Evolutionary conservation across 2,329 filamentous ascomycete genomes (phyloP).

Genomic region (Polychaeton citri): DNA sequence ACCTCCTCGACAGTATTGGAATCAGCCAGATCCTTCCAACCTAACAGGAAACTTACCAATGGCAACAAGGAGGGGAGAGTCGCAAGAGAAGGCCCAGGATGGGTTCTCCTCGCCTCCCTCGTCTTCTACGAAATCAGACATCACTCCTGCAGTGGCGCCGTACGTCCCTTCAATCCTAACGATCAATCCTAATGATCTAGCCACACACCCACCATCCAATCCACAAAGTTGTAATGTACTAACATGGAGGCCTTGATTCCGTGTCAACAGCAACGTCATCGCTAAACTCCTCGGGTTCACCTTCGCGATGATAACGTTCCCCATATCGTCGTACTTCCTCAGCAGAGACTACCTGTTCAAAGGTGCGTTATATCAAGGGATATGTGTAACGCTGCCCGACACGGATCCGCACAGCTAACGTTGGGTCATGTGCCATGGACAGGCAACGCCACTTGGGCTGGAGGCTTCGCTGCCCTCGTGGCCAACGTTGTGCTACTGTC

Average conservation of each 20-base stretch:
- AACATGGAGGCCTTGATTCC: background rate
- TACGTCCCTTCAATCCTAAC: constrained; percentile 40
- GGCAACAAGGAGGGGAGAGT: constrained; percentile 56
- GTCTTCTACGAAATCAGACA: constrained; percentile 45
- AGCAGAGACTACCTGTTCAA: constrained; percentile 64
- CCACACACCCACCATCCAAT: constrained; percentile 1
- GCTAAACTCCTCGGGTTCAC: constrained; percentile 83
- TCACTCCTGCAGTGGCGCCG: constrained; percentile 71
- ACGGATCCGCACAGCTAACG: no score
- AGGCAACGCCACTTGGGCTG: constrained; percentile 85
- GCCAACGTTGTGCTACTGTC: constrained; percentile 82
- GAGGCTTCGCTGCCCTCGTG: constrained; percentile 70
- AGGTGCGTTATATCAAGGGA: no score
- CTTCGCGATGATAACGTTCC: constrained; percentile 74
- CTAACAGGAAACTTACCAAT: no score
- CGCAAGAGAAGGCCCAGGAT: constrained; percentile 44
- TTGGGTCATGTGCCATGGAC: no score
- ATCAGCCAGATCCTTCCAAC: no score
- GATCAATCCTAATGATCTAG: constrained; percentile 9
- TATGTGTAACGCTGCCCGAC: no score
- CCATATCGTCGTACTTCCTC: constrained; percentile 79
- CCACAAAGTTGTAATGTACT: background rate
- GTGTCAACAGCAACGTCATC: constrained; percentile 45
- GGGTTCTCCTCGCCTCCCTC: constrained; percentile 13
- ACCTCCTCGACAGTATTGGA: no score